phyloP scores from a whole-genome alignment of 2,329 filamentous ascomycete species.

The Huntiella abstrusa region DNA sequence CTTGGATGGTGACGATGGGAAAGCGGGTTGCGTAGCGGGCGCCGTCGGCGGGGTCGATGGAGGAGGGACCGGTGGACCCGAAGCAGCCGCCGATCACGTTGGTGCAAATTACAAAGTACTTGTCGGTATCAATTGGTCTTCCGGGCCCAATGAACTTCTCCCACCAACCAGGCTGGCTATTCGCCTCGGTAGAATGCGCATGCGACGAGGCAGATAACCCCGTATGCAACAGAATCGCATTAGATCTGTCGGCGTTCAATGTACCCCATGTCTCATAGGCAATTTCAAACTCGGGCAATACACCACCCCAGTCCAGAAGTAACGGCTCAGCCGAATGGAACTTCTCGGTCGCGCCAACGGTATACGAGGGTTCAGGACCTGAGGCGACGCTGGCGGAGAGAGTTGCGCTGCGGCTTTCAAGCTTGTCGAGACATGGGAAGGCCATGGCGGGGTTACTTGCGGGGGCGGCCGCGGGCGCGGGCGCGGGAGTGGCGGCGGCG shows the following conservation, averaged over 20 bases:
- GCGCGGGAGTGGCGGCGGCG: neutral
- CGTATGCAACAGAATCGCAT: conserved; percentile 82
- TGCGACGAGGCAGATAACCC: conserved; percentile 94
- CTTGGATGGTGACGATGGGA: conserved; percentile 84
- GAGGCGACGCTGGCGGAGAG: conserved; percentile 45
- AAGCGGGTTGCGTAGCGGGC: conserved; percentile 85
- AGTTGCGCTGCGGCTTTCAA: conserved; percentile 58
- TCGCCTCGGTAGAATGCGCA: conserved; percentile 74
- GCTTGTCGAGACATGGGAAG: conserved; percentile 75
- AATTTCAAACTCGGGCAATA: conserved; percentile 73
- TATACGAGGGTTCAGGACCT: conserved; percentile 88
- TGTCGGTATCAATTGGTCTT: conserved; percentile 68
- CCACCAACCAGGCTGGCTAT: conserved; percentile 92
- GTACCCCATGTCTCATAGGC: conserved; percentile 87
- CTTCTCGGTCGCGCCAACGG: conserved; percentile 61
- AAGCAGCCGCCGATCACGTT: conserved; percentile 95
- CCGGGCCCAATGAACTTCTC: conserved; percentile 93
- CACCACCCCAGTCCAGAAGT: conserved; percentile 83
- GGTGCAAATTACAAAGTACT: conserved; percentile 86
- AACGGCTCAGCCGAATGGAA: conserved; percentile 60
- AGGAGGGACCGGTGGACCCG: conserved; percentile 80
- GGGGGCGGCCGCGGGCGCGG: conserved; percentile 8
- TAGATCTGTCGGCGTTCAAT: conserved; percentile 62
- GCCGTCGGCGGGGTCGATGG: conserved; percentile 72
- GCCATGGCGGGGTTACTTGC: conserved; percentile 70